These are phyloP conservation scores for Nicotiana tomentosiformis DNA, from an alignment of 257 asterid genomes.

Conservation along the genomic window DNA sequence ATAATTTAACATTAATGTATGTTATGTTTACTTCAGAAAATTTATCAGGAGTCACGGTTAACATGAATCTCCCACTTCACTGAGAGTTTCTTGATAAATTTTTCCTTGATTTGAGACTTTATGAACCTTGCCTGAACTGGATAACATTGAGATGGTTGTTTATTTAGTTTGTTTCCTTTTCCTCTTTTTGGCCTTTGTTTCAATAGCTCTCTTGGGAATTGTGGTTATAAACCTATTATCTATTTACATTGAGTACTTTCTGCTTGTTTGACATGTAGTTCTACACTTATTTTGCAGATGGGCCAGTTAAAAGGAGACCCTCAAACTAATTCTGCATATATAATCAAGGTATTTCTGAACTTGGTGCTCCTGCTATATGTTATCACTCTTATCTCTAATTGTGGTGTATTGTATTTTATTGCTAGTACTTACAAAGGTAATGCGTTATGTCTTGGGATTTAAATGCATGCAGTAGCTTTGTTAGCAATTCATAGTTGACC, in stretches of 20 bases:
- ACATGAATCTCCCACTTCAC: neutral
- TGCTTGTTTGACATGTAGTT: slow-evolving; percentile 83
- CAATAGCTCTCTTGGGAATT: neutral
- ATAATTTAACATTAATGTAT: neutral
- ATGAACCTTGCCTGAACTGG: neutral
- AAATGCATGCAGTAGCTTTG: neutral
- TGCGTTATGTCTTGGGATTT: neutral
- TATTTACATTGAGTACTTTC: slow-evolving; percentile 41
- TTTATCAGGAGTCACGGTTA: neutral
- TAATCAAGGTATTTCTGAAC: slow-evolving; percentile 60
- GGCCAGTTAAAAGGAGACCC: slow-evolving; percentile 46
- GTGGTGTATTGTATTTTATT: neutral
- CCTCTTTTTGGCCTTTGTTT: neutral
- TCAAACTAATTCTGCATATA: slow-evolving; percentile 45
- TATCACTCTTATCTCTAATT: neutral
- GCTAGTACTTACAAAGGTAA: neutral
- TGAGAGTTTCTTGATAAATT: neutral
- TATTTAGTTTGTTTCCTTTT: neutral
- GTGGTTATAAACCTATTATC: neutral
- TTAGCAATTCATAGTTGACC: neutral
- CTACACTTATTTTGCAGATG: slow-evolving; percentile 74
- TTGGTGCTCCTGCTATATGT: neutral
- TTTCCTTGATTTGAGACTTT: neutral
- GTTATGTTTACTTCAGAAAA: neutral
- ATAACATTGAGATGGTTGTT: neutral